Conservation (phyloP, 305 asterid species). For the Fraxinus sp. region DNA sequence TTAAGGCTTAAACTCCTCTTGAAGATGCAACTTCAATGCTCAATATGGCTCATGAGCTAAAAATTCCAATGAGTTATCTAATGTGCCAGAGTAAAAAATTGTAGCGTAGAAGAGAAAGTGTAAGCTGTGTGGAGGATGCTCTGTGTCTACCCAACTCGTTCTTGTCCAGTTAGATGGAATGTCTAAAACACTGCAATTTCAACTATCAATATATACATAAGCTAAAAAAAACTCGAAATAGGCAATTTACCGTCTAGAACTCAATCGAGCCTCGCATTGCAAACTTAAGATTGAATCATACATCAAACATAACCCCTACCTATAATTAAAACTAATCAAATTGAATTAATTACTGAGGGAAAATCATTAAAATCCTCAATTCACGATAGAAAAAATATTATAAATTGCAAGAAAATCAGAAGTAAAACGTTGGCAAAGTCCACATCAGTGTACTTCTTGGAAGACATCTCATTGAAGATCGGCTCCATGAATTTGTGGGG, state of each 20-base stretch:
- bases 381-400: background rate
- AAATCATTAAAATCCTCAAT: background rate
- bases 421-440: slow-evolving; percentile 57
- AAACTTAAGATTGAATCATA: background rate
- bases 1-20: background rate
- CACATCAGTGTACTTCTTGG: slow-evolving; percentile 59
- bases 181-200: background rate
- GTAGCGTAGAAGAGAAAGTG: background rate
- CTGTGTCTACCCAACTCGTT: background rate
- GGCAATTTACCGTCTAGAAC: background rate
- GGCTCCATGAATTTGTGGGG: slow-evolving; percentile 91
- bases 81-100: background rate
- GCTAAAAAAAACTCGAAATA: background rate
- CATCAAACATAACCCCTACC: background rate
- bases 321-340: background rate
- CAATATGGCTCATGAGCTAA: background rate
- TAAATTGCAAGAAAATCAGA: background rate
- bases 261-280: background rate
- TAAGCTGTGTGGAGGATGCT: background rate
- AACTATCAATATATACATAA: background rate
- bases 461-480: slow-evolving; percentile 49
- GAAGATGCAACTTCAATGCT: background rate
- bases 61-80: too few species aligned
- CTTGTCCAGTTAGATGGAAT: background rate
- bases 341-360: background rate